phyloP scores from a whole-genome alignment of 73 alveolate species.

The Urostyla sp. region DNA sequence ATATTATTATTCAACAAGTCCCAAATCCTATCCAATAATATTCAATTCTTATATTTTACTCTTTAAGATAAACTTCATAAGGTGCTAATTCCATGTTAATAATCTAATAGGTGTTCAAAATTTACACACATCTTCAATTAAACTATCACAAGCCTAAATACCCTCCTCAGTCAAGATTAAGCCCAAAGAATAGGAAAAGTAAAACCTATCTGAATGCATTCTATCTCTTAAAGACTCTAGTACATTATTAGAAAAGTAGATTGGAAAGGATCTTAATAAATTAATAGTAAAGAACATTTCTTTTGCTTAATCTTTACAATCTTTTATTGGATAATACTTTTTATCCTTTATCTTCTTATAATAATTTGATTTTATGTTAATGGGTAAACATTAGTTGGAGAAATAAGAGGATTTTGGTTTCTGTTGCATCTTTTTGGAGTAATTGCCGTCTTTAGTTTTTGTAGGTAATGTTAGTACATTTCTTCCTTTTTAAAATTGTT shows the following conservation, averaged over 20 bases:
- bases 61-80: no score
- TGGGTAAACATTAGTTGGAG: no score
- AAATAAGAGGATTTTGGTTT: no score
- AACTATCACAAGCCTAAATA: background rate
- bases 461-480: no score
- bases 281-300: constrained; percentile 44
- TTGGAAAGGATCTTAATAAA: constrained; percentile 11
- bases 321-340: no score
- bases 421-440: no score
- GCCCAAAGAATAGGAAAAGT: constrained; percentile 23
- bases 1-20: constrained; percentile 5
- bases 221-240: constrained; percentile 6
- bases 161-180: constrained; percentile 32
- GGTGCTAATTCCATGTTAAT: no score
- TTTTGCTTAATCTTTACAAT: constrained; percentile 33
- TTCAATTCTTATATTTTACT: no score
- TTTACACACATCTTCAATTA: background rate
- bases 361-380: no score
- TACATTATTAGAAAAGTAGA: constrained; percentile 43
- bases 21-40: background rate
- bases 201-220: constrained; percentile 37
- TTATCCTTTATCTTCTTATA: no score
- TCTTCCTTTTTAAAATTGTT: no score
- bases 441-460: no score
- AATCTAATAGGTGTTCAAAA: background rate